Evolutionary conservation across 1,139 yeast species (phyloP), one percentile per base, ranked within the genome.

Genomic region (Williopsis jadinii): DNA sequence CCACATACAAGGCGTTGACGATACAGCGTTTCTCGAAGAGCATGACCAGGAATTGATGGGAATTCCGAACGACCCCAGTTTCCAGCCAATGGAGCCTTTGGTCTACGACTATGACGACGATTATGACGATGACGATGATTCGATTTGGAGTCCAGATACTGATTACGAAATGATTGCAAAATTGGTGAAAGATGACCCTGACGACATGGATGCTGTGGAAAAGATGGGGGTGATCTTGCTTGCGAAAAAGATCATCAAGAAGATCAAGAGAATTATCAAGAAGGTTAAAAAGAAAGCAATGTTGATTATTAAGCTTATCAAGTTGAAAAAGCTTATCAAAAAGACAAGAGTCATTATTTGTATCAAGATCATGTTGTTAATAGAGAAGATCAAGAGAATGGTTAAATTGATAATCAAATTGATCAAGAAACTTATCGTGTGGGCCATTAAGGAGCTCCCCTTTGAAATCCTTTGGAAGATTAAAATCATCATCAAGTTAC

Each of bases 321-420:
- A 50, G 34, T 41, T 50, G 41, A 50, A 49, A 30, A 49, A 46
- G 28, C 27, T 41, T 11, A 24, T 53, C n/a, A 45, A 41, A 34
- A 29, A 44, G 12, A 41, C 38, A 9, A 45, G 44, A 32, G 39
- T 49, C 10, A 39, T 46, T 14, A 24, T 41, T 3, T 48, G 52
- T 35, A 42, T 53, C 10, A 41, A 50, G 34, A 45, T 51, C 9
- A 50, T 53, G 53, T 30, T 38, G 5, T 32, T 46, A 8, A 50
- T 52, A 34, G 55, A 52, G 32, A 51, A 51, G 34, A 53, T 47
- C 33, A 50, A 50, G 34, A 39, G 45, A 34, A 38, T 44, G 9
- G 8, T 45, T 32, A 37, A 38, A 28, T 41, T 50, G 34, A 48
- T 53, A 9, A 46, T 43, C 15, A 38, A 38, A 9, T 32, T 45